Conservation (phyloP, 108 stramenopile species). For the Parietichytrium sp. region DNA sequence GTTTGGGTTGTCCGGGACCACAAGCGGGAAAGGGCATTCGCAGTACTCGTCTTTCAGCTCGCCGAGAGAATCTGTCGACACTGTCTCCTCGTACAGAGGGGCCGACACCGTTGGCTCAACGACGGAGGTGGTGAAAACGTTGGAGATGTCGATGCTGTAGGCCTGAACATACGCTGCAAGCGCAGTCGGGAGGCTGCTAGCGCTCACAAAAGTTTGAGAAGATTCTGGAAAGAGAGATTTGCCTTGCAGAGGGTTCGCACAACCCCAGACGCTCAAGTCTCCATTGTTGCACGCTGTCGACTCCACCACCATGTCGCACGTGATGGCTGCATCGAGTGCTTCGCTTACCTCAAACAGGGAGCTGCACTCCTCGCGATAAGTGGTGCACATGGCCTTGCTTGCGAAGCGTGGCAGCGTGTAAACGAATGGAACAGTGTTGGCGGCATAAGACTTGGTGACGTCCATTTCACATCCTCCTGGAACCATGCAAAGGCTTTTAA, state of each 20-base stretch:
- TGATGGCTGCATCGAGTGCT: not conserved
- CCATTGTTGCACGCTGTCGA: slow-evolving; percentile 11
- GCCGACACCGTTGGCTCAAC: not conserved
- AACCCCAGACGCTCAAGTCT: slow-evolving; percentile 2
- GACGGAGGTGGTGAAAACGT: not conserved
- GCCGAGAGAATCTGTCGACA: not conserved
- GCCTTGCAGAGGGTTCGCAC: not conserved
- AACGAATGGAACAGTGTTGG: not conserved
- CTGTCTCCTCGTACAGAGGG: not conserved
- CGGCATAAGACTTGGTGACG: not conserved
- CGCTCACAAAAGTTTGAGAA: not conserved
- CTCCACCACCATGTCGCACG: not conserved
- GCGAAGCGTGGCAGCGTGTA: slow-evolving; percentile 12
- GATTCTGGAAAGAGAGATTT: not conserved
- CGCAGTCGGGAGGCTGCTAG: not conserved
- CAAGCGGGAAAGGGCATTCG: not conserved
- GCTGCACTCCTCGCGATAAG: not conserved
- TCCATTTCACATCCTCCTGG: slow-evolving; percentile 16
- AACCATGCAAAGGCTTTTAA: slow-evolving; percentile 2
- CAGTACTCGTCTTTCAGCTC: not conserved
- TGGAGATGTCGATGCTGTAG: not conserved
- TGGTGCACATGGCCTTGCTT: not conserved
- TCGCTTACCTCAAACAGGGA: not conserved
- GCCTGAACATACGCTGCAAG: not conserved
- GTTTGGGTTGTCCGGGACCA: not conserved